A percentile compares a stretch with the other conserved stretches of the same genome.
These are phyloP conservation scores for Quillaja saponaria DNA, from an alignment of 306 rosid species.

Conservation along the genomic window DNA sequence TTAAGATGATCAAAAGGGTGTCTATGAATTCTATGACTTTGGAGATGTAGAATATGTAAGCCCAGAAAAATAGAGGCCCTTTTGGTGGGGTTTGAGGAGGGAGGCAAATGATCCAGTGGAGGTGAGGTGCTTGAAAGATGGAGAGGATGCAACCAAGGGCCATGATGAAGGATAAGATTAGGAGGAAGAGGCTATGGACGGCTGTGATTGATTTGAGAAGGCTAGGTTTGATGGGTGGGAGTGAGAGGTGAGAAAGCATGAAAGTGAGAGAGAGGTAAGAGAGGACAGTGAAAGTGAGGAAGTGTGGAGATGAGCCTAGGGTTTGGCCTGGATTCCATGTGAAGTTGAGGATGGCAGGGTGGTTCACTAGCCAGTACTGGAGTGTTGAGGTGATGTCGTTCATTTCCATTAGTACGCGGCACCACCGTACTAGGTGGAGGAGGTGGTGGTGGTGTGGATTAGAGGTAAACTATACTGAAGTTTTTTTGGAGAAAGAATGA, in stretches of 20 bases:
- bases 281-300: constrained; percentile 42
- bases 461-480: no score
- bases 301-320: constrained; percentile 45
- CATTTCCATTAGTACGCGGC: no score
- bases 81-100: constrained; percentile 49
- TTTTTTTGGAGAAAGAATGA: no score
- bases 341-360: constrained; percentile 64
- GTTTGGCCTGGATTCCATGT: constrained; percentile 60
- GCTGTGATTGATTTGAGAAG: constrained; percentile 53
- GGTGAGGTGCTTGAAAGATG: constrained; percentile 43
- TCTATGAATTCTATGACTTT: constrained; percentile 73
- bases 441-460: no score
- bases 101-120: constrained; percentile 55
- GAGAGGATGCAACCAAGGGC: constrained; percentile 55
- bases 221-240: constrained; percentile 34
- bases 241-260: constrained; percentile 43
- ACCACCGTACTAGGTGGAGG: no score
- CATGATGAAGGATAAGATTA: constrained; percentile 64
- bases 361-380: constrained; percentile 57
- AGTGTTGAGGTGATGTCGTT: constrained; percentile 18
- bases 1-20: constrained; percentile 68
- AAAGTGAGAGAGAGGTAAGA: constrained; percentile 57
- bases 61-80: constrained; percentile 97
- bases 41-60: constrained; percentile 85
- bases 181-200: constrained; percentile 66